A percentile compares a stretch with the other conserved stretches of the same genome.
These are phyloP conservation scores for Penicillium sp. DNA, from an alignment of 2,329 filamentous ascomycete species.

Conservation along the genomic window DNA sequence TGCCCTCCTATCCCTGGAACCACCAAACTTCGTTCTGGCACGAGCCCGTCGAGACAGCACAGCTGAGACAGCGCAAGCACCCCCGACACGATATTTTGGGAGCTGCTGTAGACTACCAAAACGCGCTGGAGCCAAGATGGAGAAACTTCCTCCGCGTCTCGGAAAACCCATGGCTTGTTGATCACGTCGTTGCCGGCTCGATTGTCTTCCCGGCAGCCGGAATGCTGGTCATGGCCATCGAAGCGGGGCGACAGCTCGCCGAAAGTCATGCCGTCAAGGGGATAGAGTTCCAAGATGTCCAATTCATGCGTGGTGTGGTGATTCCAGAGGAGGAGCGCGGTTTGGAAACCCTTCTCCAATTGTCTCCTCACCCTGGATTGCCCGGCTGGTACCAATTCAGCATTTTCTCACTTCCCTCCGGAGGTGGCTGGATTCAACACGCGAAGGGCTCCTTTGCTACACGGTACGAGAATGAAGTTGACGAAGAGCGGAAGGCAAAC, in stretches of 20 bases:
- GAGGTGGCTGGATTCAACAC: constrained; percentile 21
- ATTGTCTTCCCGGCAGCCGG: constrained; percentile 29
- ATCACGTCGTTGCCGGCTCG: constrained; percentile 40
- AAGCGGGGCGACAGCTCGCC: constrained; percentile 22
- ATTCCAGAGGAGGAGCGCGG: constrained; percentile 20
- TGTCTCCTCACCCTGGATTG: constrained; percentile 16
- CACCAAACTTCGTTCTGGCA: constrained; percentile 42
- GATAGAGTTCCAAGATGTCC: constrained; percentile 20
- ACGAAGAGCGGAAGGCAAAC: constrained; percentile 11
- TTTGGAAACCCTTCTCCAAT: constrained; percentile 20
- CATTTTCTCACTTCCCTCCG: constrained; percentile 20
- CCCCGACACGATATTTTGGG: constrained; percentile 29
- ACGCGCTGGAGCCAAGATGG: constrained; percentile 42
- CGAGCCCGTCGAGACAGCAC: constrained; percentile 28
- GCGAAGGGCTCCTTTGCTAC: constrained; percentile 19
- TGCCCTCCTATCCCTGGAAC: constrained; percentile 47
- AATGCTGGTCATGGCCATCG: constrained; percentile 24
- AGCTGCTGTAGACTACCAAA: constrained; percentile 18
- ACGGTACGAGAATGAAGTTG: constrained; percentile 4
- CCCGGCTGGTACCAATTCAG: constrained; percentile 22
- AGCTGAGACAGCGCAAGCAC: constrained; percentile 26
- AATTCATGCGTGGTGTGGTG: constrained; percentile 19
- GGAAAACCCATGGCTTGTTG: constrained; percentile 45
- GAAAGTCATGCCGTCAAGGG: constrained; percentile 12
- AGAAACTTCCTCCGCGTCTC: constrained; percentile 39